These are phyloP conservation scores for Sugiyamaella americana DNA, from an alignment of 805 yeast species.

Conservation along the genomic window DNA sequence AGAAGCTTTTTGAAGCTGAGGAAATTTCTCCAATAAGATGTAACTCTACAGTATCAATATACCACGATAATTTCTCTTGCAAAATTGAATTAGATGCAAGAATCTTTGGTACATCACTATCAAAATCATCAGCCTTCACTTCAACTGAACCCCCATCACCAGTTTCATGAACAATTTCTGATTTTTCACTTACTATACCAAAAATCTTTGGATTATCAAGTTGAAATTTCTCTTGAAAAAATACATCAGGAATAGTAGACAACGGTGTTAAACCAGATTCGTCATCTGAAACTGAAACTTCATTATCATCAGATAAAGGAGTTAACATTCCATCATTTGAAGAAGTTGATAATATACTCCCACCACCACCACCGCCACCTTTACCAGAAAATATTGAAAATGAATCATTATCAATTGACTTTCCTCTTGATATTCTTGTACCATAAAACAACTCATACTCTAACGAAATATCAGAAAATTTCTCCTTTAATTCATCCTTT, in stretches of 20 bases:
- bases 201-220: conserved; percentile 86
- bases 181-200: conserved; percentile 60
- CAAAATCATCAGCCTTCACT: conserved; percentile 27
- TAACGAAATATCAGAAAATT: conserved; percentile 38
- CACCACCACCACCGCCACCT: neutral
- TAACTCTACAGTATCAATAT: conserved; percentile 79
- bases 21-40: conserved; percentile 78
- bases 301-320: neutral
- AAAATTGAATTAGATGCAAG: conserved; percentile 49
- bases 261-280: conserved; percentile 26
- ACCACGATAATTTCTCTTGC: conserved; percentile 74
- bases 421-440: conserved; percentile 7
- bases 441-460: conserved; percentile 36
- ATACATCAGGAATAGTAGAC: conserved; percentile 60
- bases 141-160: conserved; percentile 12
- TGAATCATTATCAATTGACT: conserved; percentile 8
- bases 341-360: conserved; percentile 1
- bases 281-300: neutral
- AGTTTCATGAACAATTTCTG: conserved; percentile 34
- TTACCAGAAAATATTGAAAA: conserved; percentile 14
- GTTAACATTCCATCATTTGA: conserved; percentile 4
- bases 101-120: conserved; percentile 30
- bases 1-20: conserved; percentile 75
- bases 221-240: conserved; percentile 60
- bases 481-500: conserved; percentile 39